Percentiles rank a stretch among this genome's conserved stretches.
These are phyloP conservation scores for Mucor piriformis DNA, from an alignment of 371 early-diverging fungal species.

Conservation along the genomic window DNA sequence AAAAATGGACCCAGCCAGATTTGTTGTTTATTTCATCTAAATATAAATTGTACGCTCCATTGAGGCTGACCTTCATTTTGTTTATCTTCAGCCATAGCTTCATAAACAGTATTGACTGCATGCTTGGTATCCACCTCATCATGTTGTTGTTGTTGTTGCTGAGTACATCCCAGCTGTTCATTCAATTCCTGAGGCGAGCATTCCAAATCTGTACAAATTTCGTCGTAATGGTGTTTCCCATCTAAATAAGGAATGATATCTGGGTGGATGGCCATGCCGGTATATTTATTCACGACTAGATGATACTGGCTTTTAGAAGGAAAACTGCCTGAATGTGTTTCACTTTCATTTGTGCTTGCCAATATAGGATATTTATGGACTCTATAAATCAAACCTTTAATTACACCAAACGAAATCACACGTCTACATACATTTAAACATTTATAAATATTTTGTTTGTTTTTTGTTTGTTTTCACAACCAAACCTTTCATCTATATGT, in stretches of 20 bases:
- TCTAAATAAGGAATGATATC: conserved; percentile 58
- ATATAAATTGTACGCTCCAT: conserved; percentile 32
- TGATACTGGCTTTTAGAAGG: conserved; percentile 22
- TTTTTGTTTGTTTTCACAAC: background rate
- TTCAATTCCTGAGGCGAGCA: conserved; percentile 62
- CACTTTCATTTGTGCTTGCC: conserved; percentile 21
- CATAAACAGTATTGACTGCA: conserved; percentile 6
- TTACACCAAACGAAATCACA: conserved; percentile 80
- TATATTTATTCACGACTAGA: conserved; percentile 38
- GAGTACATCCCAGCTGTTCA: conserved; percentile 43
- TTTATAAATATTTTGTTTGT: background rate
- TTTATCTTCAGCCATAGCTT: conserved; percentile 9
- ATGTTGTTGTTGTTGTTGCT: conserved; percentile 4
- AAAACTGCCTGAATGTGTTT: conserved; percentile 6
- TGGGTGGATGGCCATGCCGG: conserved; percentile 39
- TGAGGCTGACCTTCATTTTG: conserved; percentile 13
- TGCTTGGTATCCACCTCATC: background rate
- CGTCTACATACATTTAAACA: no score
- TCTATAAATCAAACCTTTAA: conserved; percentile 78
- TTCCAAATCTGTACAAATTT: conserved; percentile 69
- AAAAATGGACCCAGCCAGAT: no score
- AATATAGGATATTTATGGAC: conserved; percentile 84
- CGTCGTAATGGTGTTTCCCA: conserved; percentile 76
- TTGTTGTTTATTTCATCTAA: no score
- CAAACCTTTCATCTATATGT: conserved; percentile 77